Base-by-base conservation (phyloP, 2,329 filamentous ascomycete genomes). In the Epichloe coenophiala region DNA sequence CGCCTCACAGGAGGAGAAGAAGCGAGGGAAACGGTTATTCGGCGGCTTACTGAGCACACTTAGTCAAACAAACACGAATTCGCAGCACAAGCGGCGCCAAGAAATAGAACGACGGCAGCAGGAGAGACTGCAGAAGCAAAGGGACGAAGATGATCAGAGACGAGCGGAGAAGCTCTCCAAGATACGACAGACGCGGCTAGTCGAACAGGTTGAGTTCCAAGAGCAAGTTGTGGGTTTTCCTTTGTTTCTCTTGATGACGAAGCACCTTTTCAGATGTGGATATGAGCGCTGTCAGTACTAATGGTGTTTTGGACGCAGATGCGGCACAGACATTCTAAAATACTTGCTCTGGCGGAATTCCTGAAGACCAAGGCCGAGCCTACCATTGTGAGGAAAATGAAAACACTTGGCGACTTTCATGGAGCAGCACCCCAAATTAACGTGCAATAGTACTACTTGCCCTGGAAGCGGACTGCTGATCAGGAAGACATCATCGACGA, bases 31-130 rank as follows among this genome's bases (percentile, higher is more conserved):
- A 66, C 79, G 91, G 49, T 74, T 97, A 54, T 96, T 96, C 63
- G 90, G 91, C 54, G 86, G 84, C 37, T 70, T 94, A 51, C 72
- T 93, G 53, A 86, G 77, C 64, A 88, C 85, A 38, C 75, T 95
- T 53, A 88, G 84, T 65, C 86, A 91, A 68, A 83, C 77, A 59
- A 76, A 76, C 62, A 77, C 73, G 57, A 74, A 63, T 70, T 74
- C 70, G 57, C 78, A 74, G 71, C 81, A 84, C 68, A 84, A 78
- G 67, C 81, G 80, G 59, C 82, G 86, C 51, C 78, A 77, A 54
- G 89, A 91, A 64, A 89, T 91, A 64, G 89, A 93, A 70, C 83
- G 80, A 66, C 83, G 83, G 58, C 88, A 90, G 66, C 80, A 86
- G 62, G 85, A 85, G 61, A 88, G 83, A 67, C 75, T 84, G 56